Evolutionary conservation across 768 basidiomycete species (phyloP), one percentile per base, ranked within the genome.

Genomic region (Boletus vinaceobasis): DNA sequence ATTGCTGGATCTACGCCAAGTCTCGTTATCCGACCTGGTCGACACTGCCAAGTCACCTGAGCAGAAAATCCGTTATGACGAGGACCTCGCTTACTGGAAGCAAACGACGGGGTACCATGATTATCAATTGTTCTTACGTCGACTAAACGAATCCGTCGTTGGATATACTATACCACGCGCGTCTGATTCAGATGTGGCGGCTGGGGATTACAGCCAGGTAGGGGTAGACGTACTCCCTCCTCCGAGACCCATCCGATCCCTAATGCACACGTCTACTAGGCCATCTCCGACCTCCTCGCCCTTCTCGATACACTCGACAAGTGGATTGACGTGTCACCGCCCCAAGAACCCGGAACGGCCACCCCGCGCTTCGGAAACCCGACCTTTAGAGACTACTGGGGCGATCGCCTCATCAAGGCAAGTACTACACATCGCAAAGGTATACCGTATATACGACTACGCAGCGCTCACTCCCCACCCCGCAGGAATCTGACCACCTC

Each of bases 321-420:
- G 2, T 93, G 92, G 91, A 84, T 94, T 26, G 83, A 88, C 36
- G 84, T 87, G 27, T 88, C 94, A 9, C 94, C 94, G 2, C 84
- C 87, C 0, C 77, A 7, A 67, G 80, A 37, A 81, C 86, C 8
- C 81, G 65, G 64, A 9, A 38, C 52, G n/a, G 40, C 61, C 9
- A 50, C 88, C 6, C 95, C 97, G 61, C 79, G 93, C 10, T 99
- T 89, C 66, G 96, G 96, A 1, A 97, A 98, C 71, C 81, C 94
- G 17, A 87, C 91, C 0, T 98, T 98, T 64, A 77, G 94, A 50
- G 80, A 80, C 8, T 68, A 66, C 15, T 98, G 93, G 88, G 88
- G 90, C 1, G 74, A 77, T 50, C 80, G 86, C 33, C 76, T 97
- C 31, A 84, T 90, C 72, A 81, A 90, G 78, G 93, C 91, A 44